These are phyloP conservation scores for Xylaria sp. DNA, from an alignment of 2,329 filamentous ascomycete species.

Conservation along the genomic window DNA sequence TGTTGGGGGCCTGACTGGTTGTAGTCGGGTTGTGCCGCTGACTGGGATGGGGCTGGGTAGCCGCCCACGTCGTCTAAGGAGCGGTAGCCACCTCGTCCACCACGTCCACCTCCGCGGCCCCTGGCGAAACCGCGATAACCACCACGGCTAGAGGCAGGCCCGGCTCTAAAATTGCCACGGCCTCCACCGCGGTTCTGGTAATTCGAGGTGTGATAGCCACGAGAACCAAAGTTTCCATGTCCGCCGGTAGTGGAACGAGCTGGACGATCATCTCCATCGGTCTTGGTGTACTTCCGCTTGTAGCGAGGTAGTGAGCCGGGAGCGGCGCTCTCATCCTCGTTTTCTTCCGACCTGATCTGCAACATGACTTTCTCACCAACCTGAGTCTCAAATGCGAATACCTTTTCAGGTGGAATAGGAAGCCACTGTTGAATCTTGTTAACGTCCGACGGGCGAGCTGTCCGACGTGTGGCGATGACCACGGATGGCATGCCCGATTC, in stretches of 20 bases:
- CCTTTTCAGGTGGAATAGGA: conserved; percentile 63
- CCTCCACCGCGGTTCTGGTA: conserved; percentile 39
- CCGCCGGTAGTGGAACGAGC: conserved; percentile 30
- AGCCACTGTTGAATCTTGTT: conserved; percentile 80
- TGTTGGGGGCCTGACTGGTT: conserved; percentile 23
- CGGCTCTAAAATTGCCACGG: conserved; percentile 30
- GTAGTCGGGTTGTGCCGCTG: conserved; percentile 13
- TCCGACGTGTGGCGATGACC: conserved; percentile 73
- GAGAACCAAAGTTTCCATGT: conserved; percentile 30
- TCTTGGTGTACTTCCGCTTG: conserved; percentile 51
- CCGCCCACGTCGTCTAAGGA: conserved; percentile 60
- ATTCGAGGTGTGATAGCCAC: conserved; percentile 39
- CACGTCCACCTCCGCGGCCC: conserved; percentile 32
- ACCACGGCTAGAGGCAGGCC: conserved; percentile 32
- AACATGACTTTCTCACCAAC: conserved; percentile 84
- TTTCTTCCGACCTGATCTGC: conserved; percentile 68
- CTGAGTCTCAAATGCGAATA: conserved; percentile 72
- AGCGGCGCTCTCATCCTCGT: conserved; percentile 51
- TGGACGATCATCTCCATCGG: conserved; percentile 31
- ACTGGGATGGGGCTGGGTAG: conserved; percentile 16
- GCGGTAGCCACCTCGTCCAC: conserved; percentile 51
- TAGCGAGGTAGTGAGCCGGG: conserved; percentile 52
- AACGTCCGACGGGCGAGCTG: conserved; percentile 72
- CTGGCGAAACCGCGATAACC: conserved; percentile 33
- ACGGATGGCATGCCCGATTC: conserved; percentile 75